These are phyloP conservation scores for Leucogyrophana mollusca DNA, from an alignment of 768 basidiomycete genomes.

Conservation along the genomic window DNA sequence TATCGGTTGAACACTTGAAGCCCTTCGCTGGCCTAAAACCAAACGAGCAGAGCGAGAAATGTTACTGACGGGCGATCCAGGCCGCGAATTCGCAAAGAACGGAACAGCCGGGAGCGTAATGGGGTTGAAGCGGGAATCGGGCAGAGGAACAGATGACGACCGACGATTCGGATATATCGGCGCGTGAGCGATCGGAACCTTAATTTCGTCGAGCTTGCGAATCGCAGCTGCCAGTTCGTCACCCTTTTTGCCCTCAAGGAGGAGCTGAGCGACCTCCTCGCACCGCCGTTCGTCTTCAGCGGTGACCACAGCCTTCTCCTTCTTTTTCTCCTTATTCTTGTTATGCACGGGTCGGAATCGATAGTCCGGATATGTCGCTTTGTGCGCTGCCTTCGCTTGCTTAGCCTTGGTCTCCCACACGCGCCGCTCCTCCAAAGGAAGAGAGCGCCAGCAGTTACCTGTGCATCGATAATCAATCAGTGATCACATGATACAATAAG, in stretches of 20 bases:
- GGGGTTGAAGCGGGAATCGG: conserved; percentile 35
- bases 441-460: conserved; percentile 62
- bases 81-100: conserved; percentile 40
- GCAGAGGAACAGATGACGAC: conserved; percentile 63
- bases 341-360: conserved; percentile 45
- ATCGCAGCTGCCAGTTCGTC: conserved; percentile 64
- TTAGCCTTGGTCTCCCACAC: conserved; percentile 75
- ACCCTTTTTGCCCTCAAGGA: conserved; percentile 70
- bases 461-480: not conserved
- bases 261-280: conserved; percentile 59
- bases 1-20: conserved; percentile 47
- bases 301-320: conserved; percentile 18
- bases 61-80: conserved; percentile 42
- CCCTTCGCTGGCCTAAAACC: conserved; percentile 45
- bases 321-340: conserved; percentile 45
- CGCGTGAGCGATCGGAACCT: conserved; percentile 4
- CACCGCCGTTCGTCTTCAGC: conserved; percentile 30
- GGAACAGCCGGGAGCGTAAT: conserved; percentile 46
- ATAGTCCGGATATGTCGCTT: conserved; percentile 65
- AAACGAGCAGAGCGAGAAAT: conserved; percentile 43
- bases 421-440: conserved; percentile 68
- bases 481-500: not conserved
- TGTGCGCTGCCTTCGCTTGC: conserved; percentile 72
- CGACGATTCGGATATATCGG: conserved; percentile 45
- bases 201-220: conserved; percentile 43